A percentile compares a stretch with the other conserved stretches of the same genome.
phyloP scores from a whole-genome alignment of 768 basidiomycete genomes.

The Boletales sp. region DNA sequence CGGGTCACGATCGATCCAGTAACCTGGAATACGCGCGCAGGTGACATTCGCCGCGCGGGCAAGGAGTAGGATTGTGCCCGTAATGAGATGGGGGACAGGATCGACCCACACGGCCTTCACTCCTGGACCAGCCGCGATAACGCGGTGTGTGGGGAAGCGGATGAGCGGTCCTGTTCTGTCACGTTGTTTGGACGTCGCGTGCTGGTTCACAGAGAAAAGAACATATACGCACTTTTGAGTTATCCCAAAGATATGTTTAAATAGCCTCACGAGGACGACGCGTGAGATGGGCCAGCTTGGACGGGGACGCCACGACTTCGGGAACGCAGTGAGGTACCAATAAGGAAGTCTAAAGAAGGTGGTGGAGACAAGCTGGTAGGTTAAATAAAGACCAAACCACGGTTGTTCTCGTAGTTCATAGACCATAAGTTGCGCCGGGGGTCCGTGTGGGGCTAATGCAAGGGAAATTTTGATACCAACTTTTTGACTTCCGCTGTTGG shows the following conservation, averaged over 20 bases:
- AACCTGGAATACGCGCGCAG: slow-evolving; percentile 31
- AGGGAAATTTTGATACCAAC: no score
- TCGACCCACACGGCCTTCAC: slow-evolving; percentile 35
- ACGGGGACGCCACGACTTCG: slow-evolving; percentile 23
- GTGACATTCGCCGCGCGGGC: slow-evolving; percentile 28
- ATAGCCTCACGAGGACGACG: slow-evolving; percentile 15
- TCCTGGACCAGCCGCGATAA: slow-evolving; percentile 17
- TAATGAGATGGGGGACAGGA: slow-evolving; percentile 30
- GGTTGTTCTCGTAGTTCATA: slow-evolving; percentile 6
- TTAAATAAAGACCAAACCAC: slow-evolving; percentile 18
- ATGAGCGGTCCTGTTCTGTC: slow-evolving; percentile 18
- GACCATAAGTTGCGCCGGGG: neutral
- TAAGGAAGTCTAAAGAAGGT: slow-evolving; percentile 20
- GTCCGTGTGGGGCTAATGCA: no score
- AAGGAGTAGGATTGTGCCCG: slow-evolving; percentile 26
- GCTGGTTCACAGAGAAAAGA: neutral
- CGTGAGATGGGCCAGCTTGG: slow-evolving; percentile 22
- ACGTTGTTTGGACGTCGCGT: neutral
- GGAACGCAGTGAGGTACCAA: slow-evolving; percentile 19
- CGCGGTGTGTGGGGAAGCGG: slow-evolving; percentile 17
- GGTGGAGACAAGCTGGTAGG: slow-evolving; percentile 20
- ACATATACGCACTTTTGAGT: slow-evolving; percentile 18
- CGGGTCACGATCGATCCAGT: slow-evolving; percentile 31
- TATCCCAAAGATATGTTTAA: slow-evolving; percentile 16
- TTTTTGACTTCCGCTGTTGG: no score